Evolutionary conservation across 2,329 filamentous ascomycete genomes (phyloP).

Genomic region (Phialemoniopsis sp.): DNA sequence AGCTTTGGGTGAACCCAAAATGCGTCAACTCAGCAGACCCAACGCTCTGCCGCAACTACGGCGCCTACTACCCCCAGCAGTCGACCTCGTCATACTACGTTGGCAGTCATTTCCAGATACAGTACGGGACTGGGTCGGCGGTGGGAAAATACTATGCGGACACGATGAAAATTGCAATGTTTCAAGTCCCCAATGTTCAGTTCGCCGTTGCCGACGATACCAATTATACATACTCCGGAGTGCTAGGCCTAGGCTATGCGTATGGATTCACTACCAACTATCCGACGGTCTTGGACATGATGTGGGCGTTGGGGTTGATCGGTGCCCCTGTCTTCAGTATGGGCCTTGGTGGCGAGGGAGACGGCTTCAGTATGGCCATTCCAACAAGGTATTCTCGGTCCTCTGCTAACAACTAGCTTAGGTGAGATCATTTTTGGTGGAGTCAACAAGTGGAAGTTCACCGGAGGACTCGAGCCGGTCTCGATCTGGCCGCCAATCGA

Average conservation of each 20-base stretch:
- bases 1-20: slow-evolving; percentile 29
- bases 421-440: slow-evolving; percentile 40
- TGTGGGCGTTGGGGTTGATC: slow-evolving; percentile 24
- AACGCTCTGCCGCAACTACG: slow-evolving; percentile 22
- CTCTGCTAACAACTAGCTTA: slow-evolving; percentile 3
- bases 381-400: no score
- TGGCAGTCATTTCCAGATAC: slow-evolving; percentile 17
- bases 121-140: slow-evolving; percentile 26
- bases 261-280: slow-evolving; percentile 26
- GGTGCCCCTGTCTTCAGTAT: slow-evolving; percentile 29
- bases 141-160: slow-evolving; percentile 25
- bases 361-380: slow-evolving; percentile 21
- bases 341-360: slow-evolving; percentile 24
- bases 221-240: slow-evolving; percentile 28
- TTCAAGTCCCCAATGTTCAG: slow-evolving; percentile 23
- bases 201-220: slow-evolving; percentile 29
- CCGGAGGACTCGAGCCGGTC: slow-evolving; percentile 15
- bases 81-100: slow-evolving; percentile 22
- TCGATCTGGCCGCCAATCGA: slow-evolving; percentile 27
- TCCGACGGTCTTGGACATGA: slow-evolving; percentile 24
- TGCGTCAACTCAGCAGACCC: slow-evolving; percentile 24
- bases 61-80: slow-evolving; percentile 23
- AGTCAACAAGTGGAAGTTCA: slow-evolving; percentile 38
- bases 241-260: slow-evolving; percentile 29
- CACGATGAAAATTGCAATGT: slow-evolving; percentile 22